Conservation (phyloP, 495 filamentous ascomycete genomes). For the Neurospora intermedia region DNA sequence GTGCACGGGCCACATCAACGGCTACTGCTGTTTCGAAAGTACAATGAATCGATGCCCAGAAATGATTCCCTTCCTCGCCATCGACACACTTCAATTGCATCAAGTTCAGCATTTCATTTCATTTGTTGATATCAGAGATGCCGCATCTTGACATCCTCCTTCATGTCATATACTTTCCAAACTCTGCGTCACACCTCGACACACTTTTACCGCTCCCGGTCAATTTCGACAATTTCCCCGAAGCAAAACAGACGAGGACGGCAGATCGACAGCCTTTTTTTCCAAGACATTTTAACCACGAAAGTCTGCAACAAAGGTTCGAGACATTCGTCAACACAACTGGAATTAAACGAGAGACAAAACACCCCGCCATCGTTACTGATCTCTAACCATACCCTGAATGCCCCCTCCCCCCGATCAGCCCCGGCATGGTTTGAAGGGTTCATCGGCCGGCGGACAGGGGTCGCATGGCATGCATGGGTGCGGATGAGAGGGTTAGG, state of each 20-base stretch:
- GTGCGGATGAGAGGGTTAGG: background rate
- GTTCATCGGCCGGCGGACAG: background rate
- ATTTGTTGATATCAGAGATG: background rate
- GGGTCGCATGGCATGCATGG: background rate
- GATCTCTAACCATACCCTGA: background rate
- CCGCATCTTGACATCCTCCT: background rate
- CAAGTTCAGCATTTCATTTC: background rate
- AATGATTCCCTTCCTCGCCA: too few species aligned
- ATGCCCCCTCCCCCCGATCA: background rate
- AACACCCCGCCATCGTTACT: background rate
- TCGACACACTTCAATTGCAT: background rate
- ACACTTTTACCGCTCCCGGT: background rate
- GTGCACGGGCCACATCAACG: background rate
- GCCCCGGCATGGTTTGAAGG: background rate
- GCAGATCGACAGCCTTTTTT: background rate
- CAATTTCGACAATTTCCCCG: background rate
- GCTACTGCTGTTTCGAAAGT: too few species aligned
- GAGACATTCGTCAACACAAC: background rate
- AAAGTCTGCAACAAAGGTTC: background rate
- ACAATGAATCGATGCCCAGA: too few species aligned
- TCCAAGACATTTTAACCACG: background rate
- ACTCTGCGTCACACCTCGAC: background rate
- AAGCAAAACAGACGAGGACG: background rate
- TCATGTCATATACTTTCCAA: background rate
- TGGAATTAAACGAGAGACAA: background rate